These are phyloP conservation scores for Zelopaecilomyces penicillatus DNA, from an alignment of 2,329 filamentous ascomycete species.

Conservation along the genomic window DNA sequence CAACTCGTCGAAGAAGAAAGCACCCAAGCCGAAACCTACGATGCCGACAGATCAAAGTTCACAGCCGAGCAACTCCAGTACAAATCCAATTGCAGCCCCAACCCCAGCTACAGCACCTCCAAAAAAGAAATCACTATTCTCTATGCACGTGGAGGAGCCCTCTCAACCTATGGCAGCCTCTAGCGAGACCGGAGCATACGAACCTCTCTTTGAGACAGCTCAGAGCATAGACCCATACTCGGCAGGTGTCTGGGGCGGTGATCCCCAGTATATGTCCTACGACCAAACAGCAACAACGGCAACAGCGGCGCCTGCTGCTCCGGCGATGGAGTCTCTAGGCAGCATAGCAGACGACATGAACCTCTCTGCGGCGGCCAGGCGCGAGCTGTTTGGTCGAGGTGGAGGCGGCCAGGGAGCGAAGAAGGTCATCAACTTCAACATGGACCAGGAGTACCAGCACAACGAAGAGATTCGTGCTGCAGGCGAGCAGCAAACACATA, in stretches of 20 bases:
- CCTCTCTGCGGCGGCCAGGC: slow-evolving; percentile 64
- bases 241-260: slow-evolving; percentile 21
- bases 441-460: slow-evolving; percentile 74
- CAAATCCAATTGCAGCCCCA: slow-evolving; percentile 10
- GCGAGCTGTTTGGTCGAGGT: slow-evolving; percentile 76
- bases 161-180: slow-evolving; percentile 15
- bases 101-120: slow-evolving; percentile 16
- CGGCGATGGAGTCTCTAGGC: slow-evolving; percentile 49
- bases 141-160: slow-evolving; percentile 41
- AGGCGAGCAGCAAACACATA: slow-evolving; percentile 65
- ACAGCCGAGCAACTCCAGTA: background rate
- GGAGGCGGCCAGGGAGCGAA: slow-evolving; percentile 33
- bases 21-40: slow-evolving; percentile 15
- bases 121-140: slow-evolving; percentile 62
- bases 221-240: slow-evolving; percentile 1
- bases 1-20: slow-evolving; percentile 60
- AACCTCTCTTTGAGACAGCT: slow-evolving; percentile 41
- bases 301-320: slow-evolving; percentile 19
- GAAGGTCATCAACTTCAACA: slow-evolving; percentile 81
- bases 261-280: slow-evolving; percentile 21
- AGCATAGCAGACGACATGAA: slow-evolving; percentile 70
- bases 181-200: slow-evolving; percentile 31
- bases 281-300: slow-evolving; percentile 16
- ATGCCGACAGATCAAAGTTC: slow-evolving; percentile 7
- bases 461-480: slow-evolving; percentile 69